phyloP scores from a whole-genome alignment of 805 yeast genomes.

The Lachancea waltii region DNA sequence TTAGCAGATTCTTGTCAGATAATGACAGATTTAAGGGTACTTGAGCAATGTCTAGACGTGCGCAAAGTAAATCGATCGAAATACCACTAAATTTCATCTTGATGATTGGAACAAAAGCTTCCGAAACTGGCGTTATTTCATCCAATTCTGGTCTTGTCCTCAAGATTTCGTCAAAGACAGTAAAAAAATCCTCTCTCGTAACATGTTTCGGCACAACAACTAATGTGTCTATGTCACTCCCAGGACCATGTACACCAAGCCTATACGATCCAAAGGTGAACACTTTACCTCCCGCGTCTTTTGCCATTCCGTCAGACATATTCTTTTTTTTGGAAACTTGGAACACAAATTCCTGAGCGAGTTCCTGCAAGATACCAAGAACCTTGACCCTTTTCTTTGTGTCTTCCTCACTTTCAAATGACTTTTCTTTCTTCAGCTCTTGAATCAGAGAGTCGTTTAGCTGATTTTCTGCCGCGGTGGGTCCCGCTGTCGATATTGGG shows the following conservation, averaged over 20 bases:
- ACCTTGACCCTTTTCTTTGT: conserved; percentile 77
- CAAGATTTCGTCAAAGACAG: conserved; percentile 65
- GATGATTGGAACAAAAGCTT: conserved; percentile 96
- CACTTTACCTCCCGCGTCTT: conserved; percentile 96
- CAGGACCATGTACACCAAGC: conserved; percentile 95
- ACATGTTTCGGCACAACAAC: conserved; percentile 98
- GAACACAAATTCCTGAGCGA: conserved; percentile 78
- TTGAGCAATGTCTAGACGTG: conserved; percentile 74
- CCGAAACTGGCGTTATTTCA: conserved; percentile 90
- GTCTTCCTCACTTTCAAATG: conserved; percentile 83
- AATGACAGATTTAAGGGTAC: conserved; percentile 70
- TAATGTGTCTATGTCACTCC: conserved; percentile 93
- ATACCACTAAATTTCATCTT: conserved; percentile 84
- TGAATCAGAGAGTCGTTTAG: conserved; percentile 70
- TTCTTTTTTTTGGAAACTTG: conserved; percentile 73
- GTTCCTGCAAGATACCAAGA: conserved; percentile 58
- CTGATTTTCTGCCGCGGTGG: conserved; percentile 71
- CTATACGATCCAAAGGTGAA: conserved; percentile 93
- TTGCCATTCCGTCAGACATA: conserved; percentile 97
- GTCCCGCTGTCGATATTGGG: conserved; percentile 81
- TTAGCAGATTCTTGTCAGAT: conserved; percentile 75
- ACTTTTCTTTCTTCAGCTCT: conserved; percentile 75
- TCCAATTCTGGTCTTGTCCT: conserved; percentile 74
- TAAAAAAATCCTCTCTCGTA: conserved; percentile 81
- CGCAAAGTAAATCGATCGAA: conserved; percentile 87